Base-by-base conservation (phyloP, 345 rosid genomes). In the Boechera stricta region DNA sequence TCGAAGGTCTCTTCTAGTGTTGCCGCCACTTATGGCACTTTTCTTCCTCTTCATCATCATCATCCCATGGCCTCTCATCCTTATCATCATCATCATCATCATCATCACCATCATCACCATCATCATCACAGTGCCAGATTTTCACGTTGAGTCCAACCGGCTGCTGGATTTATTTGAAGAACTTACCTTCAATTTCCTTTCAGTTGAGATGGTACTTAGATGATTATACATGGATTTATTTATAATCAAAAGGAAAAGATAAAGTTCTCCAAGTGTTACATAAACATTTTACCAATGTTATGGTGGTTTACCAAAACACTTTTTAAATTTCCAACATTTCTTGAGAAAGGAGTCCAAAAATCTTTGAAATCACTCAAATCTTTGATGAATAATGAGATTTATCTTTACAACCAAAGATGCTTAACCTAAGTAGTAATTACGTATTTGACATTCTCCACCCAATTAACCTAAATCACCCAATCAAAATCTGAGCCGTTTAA, bases 341-440 rank as follows among this genome's bases (percentile, higher is more conserved):
- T 21, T 21, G 48, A 44, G 16, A 44, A 4, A 44, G 6, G 4
- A 5, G n/a, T 12, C 48, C 48, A 11, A 44, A 44, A 60, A 68
- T 41, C 26, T 48, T 76, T 52, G 56, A 69, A 52, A 56, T 21
- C 24, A 21, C 24, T 21, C 24, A 21, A 21, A 21, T 21, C 24
- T 21, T 21, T 1, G 24, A 21, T 21, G 24, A 33, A 44, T 18
- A 41, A 18, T 38, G 55, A 64, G 47, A 16, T 21, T 31, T 36
- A 45, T 65, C 59, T 75, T 67, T 75, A 67, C 67, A 67, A 67
- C 73, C 16, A 67, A 67, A 67, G 52, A 57, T 6, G 76, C 10
- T 55, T 54, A 64, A 65, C 61, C 81, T 77, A 77, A 26, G 11
- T n/a, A 57, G 67, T 71, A 71, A 39, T 59, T 77, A 77, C 81